These are phyloP conservation scores for Colletotrichum tofieldiae DNA, from an alignment of 2,329 filamentous ascomycete species.

Conservation along the genomic window DNA sequence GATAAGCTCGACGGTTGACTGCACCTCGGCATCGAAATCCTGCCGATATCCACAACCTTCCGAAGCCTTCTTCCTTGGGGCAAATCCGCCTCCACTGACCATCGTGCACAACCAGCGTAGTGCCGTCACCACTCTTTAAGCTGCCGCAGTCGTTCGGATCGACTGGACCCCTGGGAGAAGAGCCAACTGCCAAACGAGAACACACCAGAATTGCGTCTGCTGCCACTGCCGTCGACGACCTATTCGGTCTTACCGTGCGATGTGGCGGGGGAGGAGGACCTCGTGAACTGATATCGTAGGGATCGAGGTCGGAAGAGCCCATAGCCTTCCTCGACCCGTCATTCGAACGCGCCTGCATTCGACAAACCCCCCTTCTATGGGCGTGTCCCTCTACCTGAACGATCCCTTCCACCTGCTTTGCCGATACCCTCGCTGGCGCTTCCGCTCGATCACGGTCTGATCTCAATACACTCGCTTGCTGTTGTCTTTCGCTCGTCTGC, in stretches of 20 bases:
- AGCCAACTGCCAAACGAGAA: conserved; percentile 27
- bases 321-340: conserved; percentile 36
- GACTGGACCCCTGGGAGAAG: conserved; percentile 33
- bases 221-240: conserved; percentile 39
- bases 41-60: conserved; percentile 6
- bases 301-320: conserved; percentile 52
- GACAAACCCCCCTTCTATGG: conserved; percentile 5
- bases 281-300: conserved; percentile 54
- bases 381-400: conserved; percentile 7
- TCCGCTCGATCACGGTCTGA: conserved; percentile 13
- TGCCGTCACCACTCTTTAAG: conserved; percentile 10
- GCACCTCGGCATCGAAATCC: conserved; percentile 17
- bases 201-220: conserved; percentile 43
- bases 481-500: conserved; percentile 20
- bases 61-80: conserved; percentile 26
- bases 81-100: conserved; percentile 18
- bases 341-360: conserved; percentile 20
- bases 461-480: conserved; percentile 32
- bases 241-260: conserved; percentile 55
- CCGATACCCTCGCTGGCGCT: conserved; percentile 25
- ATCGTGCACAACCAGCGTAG: conserved; percentile 19
- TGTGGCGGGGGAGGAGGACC: conserved; percentile 61
- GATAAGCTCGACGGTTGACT: not conserved
- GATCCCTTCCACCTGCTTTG: conserved; percentile 20
- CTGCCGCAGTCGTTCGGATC: conserved; percentile 38